Evolutionary conservation across 345 rosid species (phyloP).

Genomic region (Cochlearia excelsa): DNA sequence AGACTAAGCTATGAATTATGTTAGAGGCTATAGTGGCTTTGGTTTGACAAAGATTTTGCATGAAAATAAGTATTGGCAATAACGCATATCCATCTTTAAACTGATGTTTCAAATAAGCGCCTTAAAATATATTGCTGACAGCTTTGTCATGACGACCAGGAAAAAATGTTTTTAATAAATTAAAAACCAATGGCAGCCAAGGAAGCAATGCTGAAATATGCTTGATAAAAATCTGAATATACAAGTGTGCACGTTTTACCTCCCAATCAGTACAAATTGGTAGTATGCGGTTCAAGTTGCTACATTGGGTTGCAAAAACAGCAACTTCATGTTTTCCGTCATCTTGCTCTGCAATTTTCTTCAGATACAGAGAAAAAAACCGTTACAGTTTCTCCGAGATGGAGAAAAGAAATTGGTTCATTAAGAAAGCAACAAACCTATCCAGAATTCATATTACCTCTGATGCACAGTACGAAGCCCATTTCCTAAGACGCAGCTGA

Average conservation of each 20-base stretch:
- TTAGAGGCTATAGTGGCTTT: background rate
- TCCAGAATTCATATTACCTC: slow-evolving; percentile 50
- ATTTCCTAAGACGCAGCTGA: slow-evolving; percentile 90
- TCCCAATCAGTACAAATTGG: slow-evolving; percentile 96
- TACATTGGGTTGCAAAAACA: slow-evolving; percentile 80
- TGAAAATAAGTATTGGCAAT: slow-evolving; percentile 2
- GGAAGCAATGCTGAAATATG: slow-evolving; percentile 1
- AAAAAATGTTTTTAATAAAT: background rate
- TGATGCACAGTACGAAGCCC: slow-evolving; percentile 94
- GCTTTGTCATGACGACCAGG: slow-evolving; percentile 9
- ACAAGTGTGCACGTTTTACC: slow-evolving; percentile 44
- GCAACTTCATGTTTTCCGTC: slow-evolving; percentile 86
- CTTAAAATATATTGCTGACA: slow-evolving; percentile 2
- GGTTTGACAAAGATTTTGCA: slow-evolving; percentile 5
- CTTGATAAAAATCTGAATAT: background rate
- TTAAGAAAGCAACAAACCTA: slow-evolving; percentile 18
- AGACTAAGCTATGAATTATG: slow-evolving; percentile 5
- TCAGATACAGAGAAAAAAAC: slow-evolving; percentile 21
- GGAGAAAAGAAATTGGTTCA: background rate
- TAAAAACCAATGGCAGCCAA: slow-evolving; percentile 1
- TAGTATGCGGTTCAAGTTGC: slow-evolving; percentile 85
- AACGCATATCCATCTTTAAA: slow-evolving; percentile 1
- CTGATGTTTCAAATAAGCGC: slow-evolving; percentile 5
- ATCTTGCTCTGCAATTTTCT: slow-evolving; percentile 89
- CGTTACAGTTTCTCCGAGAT: background rate